Evolutionary conservation across 208 protist species (phyloP), one percentile per base, ranked within the genome.

Genomic region (Trypanosomatidae sp.): DNA sequence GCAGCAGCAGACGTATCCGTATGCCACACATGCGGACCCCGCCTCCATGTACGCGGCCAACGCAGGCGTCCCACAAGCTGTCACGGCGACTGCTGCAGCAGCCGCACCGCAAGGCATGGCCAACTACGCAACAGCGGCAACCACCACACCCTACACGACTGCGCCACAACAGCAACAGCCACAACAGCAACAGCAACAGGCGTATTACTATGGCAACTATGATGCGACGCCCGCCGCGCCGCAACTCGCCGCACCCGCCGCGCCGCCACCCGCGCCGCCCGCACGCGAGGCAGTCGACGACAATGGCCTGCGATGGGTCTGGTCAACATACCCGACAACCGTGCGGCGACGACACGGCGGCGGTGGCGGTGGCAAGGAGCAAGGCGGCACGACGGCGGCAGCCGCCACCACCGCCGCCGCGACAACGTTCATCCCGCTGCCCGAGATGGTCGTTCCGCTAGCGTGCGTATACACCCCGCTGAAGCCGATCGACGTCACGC

Each of bases 391-490:
- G n/a, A n/a, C n/a, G 11, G 30, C 30, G 11, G 30, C 30, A 35
- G 30, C 30, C 30, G 30, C 30, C 30, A 35, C n/a, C 11, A n/a
- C 30, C 11, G 11, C n/a, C n/a, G 11, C 30, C n/a, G 30, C 30
- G 30, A 15, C n/a, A 35, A 15, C n/a, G n/a, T n/a, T n/a, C n/a
- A n/a, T n/a, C n/a, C 55, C 58, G 43, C 50, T 72, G 11, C 79
- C 80, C n/a, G 73, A 77, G 54, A 91, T 89, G 81, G 61, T 91
- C 22, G 59, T 94, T 24, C 85, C 85, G 18, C 56, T 94, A 61
- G 61, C 67, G n/a, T 94, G 85, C 59, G 84, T 94, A 71, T 87
- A 88, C 76, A 81, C 76, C 6, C 85, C 85, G 6, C 64, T 94
- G 33, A 39, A 54, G 20, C 69, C 71, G 4, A 60, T 92, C 15